Evolutionary conservation across 1,284 basidiomycete genomes (phyloP), one percentile per base, ranked within the genome.

Genomic region (Ustilago shanxiensis): DNA sequence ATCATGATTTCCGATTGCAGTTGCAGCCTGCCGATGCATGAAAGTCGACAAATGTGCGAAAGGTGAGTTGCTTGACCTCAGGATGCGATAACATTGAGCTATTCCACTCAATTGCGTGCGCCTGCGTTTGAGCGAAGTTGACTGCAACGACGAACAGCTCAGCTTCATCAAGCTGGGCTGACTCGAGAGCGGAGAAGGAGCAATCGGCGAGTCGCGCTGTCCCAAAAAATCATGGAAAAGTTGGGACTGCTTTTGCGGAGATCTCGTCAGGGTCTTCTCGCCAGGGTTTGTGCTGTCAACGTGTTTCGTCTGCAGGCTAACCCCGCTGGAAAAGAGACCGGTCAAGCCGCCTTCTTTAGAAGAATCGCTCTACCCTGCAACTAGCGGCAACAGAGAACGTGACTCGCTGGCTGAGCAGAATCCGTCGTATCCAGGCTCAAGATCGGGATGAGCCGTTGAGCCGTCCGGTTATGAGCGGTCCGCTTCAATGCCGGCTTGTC

Each of bases 201-300:
- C 47, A 26, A 47, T 22, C 44, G 8, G 29, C 35, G 52, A 54
- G 31, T 24, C 33, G 35, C 31, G 14, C 44, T 31, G 8, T 44
- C 41, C 47, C 51, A 26, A 41, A 41, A 35, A 53, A 18, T 11
- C 22, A 31, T 9, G 9, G 28, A 54, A 56, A 51, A 45, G 54
- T 56, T 56, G 54, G 54, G 53, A 54, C 31, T 33, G 18, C 26
- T 18, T 22, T n/a, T 35, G 52, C 52, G 52, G 52, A 54, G 52
- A 54, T 54, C 52, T 54, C 28, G 24, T 26, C 13, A 49, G 14
- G 47, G 24, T 26, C 47, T 44, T 11, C 47, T 41, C 37, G 13
- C 37, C 37, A n/a, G 13, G 6, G 18, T n/a, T n/a, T 20, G 18
- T 20, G 41, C 47, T 49, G 24, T 49, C 47, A 49, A 49, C 26